Evolutionary conservation across 164 flowering plant genomes (phyloP), one percentile per base, ranked within the genome.

Genomic region (Kingdonia uniflora): DNA sequence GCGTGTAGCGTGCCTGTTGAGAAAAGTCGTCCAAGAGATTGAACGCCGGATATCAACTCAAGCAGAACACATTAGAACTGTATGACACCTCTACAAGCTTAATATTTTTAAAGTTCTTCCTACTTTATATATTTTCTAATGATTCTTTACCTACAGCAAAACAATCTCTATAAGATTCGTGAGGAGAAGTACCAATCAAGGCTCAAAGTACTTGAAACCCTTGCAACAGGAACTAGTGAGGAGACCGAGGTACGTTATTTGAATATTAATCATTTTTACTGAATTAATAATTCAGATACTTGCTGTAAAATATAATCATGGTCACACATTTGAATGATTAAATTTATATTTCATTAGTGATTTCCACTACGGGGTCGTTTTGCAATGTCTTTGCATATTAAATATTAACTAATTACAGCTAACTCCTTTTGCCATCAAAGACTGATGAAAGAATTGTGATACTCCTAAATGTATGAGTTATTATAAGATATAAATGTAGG

Each of bases 161-260:
- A 73, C 71, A 68, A 68, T 70, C 60, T 84, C 54, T 75, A 59
- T 52, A 84, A 76, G 75, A 65, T 70, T 43, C 95, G 95, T 54
- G 94, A 87, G 58, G 91, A 80, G 57, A 89, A 80, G 66, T 86
- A 72, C 51, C 77, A 67, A 24, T 74, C 84, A 51, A 80, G 75
- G 66, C 63, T 83, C 45, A 72, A 68, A 69, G 87, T 74, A 19
- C 79, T 88, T 54, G 96, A 94, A 73, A 75, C 87, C 57, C 85
- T 94, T 67, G 85, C 89, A 46, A 59, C 63, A 23, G 99, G 96
- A 57, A 73, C 84, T 25, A 65, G 64, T 14, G 86, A 79, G 63
- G 99, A 94, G 75, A 80, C 69, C 61, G 77, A 81, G 99, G 99
- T 94, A 71, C 35, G 47, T 51, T 0, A 12, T 29, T 11, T n/a